phyloP scores from a whole-genome alignment of 2,329 filamentous ascomycete species.

The Cryphonectria nitschkei region DNA sequence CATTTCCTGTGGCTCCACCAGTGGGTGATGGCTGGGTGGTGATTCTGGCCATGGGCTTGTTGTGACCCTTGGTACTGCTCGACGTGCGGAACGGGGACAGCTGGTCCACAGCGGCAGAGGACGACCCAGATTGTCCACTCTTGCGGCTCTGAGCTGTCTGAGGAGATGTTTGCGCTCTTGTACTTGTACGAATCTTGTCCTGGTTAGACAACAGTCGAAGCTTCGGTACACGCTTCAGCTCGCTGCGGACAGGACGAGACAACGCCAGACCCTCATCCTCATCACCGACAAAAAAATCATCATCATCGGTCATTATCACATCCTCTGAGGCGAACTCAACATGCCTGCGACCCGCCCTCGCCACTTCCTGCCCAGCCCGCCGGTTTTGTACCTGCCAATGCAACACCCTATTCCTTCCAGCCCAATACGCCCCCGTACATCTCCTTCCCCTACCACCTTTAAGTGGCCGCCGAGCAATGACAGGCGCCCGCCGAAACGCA shows the following conservation, averaged over 20 bases:
- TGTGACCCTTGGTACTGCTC: not conserved
- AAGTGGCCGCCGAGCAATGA: not conserved
- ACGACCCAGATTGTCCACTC: not conserved
- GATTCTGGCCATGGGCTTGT: not conserved
- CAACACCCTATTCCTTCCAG: not conserved
- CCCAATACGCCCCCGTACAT: slow-evolving; percentile 7
- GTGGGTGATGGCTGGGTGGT: not conserved
- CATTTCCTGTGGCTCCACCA: not conserved
- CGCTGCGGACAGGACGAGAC: not conserved
- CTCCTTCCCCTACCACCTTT: slow-evolving; percentile 7
- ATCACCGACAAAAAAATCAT: not conserved
- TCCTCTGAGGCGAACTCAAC: not conserved
- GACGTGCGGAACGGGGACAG: not conserved
- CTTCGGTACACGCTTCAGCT: not conserved
- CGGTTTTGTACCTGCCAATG: not conserved
- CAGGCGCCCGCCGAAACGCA: not conserved
- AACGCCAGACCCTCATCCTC: not conserved
- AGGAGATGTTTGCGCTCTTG: not conserved
- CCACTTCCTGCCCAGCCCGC: not conserved
- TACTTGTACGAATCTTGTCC: not conserved
- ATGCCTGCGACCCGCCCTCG: no score
- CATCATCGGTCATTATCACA: not conserved
- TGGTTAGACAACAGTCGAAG: not conserved
- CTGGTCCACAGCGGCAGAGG: not conserved
- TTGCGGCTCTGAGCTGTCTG: not conserved